A percentile compares a stretch with the other conserved stretches of the same genome.
phyloP scores from a whole-genome alignment of 1,284 basidiomycete species.

The Leccinum fuscescens region DNA sequence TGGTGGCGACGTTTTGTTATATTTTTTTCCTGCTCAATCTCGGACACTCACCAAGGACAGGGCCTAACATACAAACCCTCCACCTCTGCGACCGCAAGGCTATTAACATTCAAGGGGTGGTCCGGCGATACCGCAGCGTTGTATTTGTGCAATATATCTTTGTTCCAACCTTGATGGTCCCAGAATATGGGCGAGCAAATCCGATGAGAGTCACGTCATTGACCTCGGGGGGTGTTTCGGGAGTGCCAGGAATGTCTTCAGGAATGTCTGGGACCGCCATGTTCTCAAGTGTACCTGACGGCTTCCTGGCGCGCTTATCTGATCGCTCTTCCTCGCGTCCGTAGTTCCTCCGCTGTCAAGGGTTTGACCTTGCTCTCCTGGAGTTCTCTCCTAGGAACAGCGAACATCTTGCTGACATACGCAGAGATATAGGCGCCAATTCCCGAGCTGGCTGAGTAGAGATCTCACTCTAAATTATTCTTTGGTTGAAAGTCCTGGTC shows the following conservation, averaged over 20 bases:
- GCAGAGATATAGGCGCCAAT: slow-evolving; percentile 68
- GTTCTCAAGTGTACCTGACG: slow-evolving; percentile 30
- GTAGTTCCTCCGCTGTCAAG: slow-evolving; percentile 87
- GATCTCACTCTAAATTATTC: slow-evolving; percentile 78
- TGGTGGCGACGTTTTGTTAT: slow-evolving; percentile 14
- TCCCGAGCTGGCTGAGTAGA: slow-evolving; percentile 71
- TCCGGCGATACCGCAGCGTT: slow-evolving; percentile 61
- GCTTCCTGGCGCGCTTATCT: slow-evolving; percentile 47
- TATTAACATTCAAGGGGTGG: slow-evolving; percentile 69
- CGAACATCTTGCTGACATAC: slow-evolving; percentile 99
- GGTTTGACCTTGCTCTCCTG: slow-evolving; percentile 82
- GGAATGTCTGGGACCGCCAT: slow-evolving; percentile 21
- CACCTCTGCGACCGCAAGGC: slow-evolving; percentile 64
- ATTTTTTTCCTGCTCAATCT: slow-evolving; percentile 1
- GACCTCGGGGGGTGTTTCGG: slow-evolving; percentile 19
- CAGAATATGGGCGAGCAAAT: slow-evolving; percentile 93
- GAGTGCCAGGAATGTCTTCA: slow-evolving; percentile 14
- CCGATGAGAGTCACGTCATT: slow-evolving; percentile 76
- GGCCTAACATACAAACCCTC: slow-evolving; percentile 87
- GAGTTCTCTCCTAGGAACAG: slow-evolving; percentile 75
- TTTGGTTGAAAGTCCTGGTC: slow-evolving; percentile 58
- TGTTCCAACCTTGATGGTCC: slow-evolving; percentile 70
- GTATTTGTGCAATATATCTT: slow-evolving; percentile 80
- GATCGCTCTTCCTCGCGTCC: slow-evolving; percentile 64
- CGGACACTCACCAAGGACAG: slow-evolving; percentile 63